phyloP scores from a whole-genome alignment of 805 yeast genomes.

The Saccharomycopsis sp. region DNA sequence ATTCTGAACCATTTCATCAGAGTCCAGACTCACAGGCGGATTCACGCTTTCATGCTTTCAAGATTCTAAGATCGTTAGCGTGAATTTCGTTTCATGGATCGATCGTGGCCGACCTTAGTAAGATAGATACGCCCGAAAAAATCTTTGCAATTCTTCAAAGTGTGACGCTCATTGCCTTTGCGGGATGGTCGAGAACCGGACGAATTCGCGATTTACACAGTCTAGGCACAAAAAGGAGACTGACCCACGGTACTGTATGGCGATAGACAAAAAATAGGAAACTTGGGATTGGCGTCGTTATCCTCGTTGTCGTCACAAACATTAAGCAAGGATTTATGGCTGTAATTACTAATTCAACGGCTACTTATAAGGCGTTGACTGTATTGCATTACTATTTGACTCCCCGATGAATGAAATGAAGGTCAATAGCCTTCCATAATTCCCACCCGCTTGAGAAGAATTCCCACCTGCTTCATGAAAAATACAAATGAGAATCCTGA shows the following conservation, averaged over 20 bases:
- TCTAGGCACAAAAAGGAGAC: no score
- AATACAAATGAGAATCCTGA: not conserved
- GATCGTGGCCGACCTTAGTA: not conserved
- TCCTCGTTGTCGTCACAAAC: not conserved
- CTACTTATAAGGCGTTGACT: not conserved
- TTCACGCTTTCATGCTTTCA: not conserved
- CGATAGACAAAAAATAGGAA: not conserved
- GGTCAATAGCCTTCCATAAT: not conserved
- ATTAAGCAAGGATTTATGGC: not conserved
- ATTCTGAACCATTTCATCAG: not conserved
- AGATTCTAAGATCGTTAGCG: not conserved
- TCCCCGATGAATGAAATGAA: not conserved
- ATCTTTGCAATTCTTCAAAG: not conserved
- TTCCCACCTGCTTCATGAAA: no score
- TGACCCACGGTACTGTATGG: not conserved
- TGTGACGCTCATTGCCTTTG: not conserved
- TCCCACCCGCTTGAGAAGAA: no score
- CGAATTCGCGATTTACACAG: not conserved
- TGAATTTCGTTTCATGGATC: slow-evolving; percentile 1
- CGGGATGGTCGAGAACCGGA: not conserved
- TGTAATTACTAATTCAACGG: not conserved
- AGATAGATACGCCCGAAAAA: not conserved
- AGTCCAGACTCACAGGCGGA: not conserved
- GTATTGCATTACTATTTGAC: not conserved
- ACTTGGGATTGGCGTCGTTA: not conserved